Conservation (phyloP, 768 basidiomycete species). For the Lyophyllum atratum region DNA sequence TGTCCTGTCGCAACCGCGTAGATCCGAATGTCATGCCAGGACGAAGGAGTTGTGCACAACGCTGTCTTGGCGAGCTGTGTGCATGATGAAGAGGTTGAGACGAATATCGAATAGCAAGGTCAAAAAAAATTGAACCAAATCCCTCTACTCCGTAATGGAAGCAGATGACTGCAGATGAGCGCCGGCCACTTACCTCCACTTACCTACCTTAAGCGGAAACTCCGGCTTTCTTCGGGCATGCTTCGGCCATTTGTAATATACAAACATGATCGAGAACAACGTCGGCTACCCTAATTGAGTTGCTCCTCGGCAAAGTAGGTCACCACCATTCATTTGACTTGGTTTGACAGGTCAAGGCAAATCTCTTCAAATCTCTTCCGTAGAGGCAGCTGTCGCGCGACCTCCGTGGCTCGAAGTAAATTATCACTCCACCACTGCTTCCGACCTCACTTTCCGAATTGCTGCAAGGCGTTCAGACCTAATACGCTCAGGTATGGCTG, state of each 20-base stretch:
- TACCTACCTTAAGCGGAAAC: background rate
- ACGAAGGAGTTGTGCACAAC: too few relatives aligned
- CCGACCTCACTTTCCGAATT: background rate
- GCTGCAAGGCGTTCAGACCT: background rate
- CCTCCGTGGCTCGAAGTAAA: slow-evolving; percentile 4
- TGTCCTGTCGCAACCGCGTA: background rate
- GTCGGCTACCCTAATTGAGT: background rate
- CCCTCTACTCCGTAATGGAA: too few relatives aligned
- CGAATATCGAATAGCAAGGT: too few relatives aligned
- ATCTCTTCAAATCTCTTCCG: background rate
- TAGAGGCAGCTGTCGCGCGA: slow-evolving; percentile 1
- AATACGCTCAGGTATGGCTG: background rate
- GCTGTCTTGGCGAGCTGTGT: too few relatives aligned
- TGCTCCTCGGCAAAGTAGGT: too few relatives aligned
- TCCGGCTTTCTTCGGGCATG: background rate
- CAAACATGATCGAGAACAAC: background rate
- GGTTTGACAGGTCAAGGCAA: background rate
- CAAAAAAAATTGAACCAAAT: too few relatives aligned
- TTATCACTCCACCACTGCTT: background rate
- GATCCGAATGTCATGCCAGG: background rate
- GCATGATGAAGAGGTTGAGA: too few relatives aligned
- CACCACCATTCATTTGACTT: too few relatives aligned
- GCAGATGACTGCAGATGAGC: too few relatives aligned
- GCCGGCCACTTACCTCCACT: background rate
- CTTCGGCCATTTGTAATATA: background rate